Evolutionary conservation across 208 protist species (phyloP).

Genomic region (Wallacemonas sp.): DNA sequence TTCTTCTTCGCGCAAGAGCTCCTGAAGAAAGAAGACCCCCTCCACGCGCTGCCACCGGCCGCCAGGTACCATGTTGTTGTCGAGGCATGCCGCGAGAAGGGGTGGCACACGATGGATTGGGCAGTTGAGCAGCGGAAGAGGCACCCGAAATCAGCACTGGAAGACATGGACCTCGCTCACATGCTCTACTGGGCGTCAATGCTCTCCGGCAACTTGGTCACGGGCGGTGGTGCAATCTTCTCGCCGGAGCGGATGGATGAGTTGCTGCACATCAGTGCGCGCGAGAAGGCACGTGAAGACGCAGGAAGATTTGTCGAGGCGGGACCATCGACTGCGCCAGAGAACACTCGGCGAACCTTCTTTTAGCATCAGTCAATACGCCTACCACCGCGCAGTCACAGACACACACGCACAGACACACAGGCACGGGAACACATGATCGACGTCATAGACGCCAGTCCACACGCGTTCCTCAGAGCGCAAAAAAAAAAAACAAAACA

Average conservation of each 20-base stretch:
- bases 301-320: slow-evolving; percentile 19
- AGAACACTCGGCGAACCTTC: slow-evolving; percentile 18
- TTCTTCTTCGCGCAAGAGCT: slow-evolving; percentile 40
- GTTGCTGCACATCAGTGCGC: slow-evolving; percentile 14
- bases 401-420: no score
- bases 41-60: slow-evolving; percentile 50
- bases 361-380: no score
- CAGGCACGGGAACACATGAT: no score
- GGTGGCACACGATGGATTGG: slow-evolving; percentile 71
- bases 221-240: slow-evolving; percentile 48
- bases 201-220: slow-evolving; percentile 34
- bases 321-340: slow-evolving; percentile 18
- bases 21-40: slow-evolving; percentile 58
- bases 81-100: slow-evolving; percentile 44
- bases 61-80: slow-evolving; percentile 58
- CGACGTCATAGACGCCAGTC: no score
- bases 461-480: no score
- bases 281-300: slow-evolving; percentile 11
- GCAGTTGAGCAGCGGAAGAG: slow-evolving; percentile 42
- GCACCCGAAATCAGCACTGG: slow-evolving; percentile 32
- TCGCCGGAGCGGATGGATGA: slow-evolving; percentile 33
- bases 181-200: slow-evolving; percentile 61
- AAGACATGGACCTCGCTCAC: slow-evolving; percentile 57
- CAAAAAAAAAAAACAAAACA: no score
- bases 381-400: no score